phyloP scores from a whole-genome alignment of 75 land plant genomes.

The Selaginella tamariscina region DNA sequence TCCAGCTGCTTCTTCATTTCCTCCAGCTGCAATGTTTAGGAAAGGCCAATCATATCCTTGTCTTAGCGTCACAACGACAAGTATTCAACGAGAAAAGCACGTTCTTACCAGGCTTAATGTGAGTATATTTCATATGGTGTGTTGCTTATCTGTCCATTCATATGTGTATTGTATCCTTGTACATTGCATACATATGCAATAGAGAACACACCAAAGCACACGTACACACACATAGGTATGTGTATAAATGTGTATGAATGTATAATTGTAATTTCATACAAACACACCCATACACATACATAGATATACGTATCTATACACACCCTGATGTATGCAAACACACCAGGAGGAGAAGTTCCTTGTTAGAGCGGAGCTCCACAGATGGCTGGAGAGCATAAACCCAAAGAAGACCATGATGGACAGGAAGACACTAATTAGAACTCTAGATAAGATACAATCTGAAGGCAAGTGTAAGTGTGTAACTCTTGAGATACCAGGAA shows the following conservation, averaged over 20 bases:
- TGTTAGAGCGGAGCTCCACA: slow-evolving; percentile 55
- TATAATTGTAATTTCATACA: neutral
- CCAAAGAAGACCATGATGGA: slow-evolving; percentile 51
- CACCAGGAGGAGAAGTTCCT: slow-evolving; percentile 73
- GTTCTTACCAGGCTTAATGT: neutral
- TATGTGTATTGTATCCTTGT: neutral
- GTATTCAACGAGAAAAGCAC: neutral
- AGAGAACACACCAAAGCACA: too few relatives aligned
- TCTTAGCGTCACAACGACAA: neutral
- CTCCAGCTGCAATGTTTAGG: neutral
- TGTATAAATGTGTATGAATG: neutral
- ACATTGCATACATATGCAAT: neutral
- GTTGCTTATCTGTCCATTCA: neutral
- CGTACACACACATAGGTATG: too few relatives aligned
- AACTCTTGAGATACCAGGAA: slow-evolving; percentile 46
- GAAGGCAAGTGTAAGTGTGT: slow-evolving; percentile 68
- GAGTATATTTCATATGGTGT: neutral
- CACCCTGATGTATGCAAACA: neutral
- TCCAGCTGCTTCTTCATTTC: slow-evolving; percentile 2
- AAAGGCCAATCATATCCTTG: slow-evolving; percentile 3
- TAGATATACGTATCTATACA: neutral
- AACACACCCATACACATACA: neutral
- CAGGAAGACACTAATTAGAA: slow-evolving; percentile 58
- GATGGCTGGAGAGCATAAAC: slow-evolving; percentile 65
- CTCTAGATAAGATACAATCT: slow-evolving; percentile 43